A percentile compares a stretch with the other conserved stretches of the same genome.
Conservation (phyloP, 805 yeast species). For the Barnettozyma wickerhamii region DNA sequence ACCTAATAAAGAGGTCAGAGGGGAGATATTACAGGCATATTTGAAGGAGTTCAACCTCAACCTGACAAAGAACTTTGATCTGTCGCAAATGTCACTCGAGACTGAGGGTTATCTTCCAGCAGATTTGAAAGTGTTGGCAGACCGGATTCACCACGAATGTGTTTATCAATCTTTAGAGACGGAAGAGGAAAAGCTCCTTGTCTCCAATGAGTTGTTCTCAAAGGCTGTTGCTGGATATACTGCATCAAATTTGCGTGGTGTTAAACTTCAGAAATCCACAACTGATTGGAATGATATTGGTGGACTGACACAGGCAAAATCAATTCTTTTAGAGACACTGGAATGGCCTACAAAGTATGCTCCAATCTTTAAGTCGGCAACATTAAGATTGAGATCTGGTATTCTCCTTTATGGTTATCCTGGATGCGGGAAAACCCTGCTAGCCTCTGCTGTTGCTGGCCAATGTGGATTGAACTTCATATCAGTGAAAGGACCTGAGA, state of each 20-base stretch:
- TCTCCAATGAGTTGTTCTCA: slow-evolving; percentile 40
- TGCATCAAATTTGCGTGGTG: slow-evolving; percentile 83
- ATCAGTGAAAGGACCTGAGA: slow-evolving; percentile 93
- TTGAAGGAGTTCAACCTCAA: slow-evolving; percentile 23
- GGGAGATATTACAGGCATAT: slow-evolving; percentile 34
- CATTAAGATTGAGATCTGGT: slow-evolving; percentile 85
- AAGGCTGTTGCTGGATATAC: slow-evolving; percentile 62
- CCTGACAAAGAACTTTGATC: slow-evolving; percentile 38
- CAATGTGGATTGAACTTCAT: slow-evolving; percentile 93
- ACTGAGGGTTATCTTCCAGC: slow-evolving; percentile 90
- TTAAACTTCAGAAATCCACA: slow-evolving; percentile 72
- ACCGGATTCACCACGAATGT: slow-evolving; percentile 57
- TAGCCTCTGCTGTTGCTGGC: slow-evolving; percentile 91
- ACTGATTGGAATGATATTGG: slow-evolving; percentile 86
- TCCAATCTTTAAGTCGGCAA: slow-evolving; percentile 88
- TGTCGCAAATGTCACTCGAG: slow-evolving; percentile 53
- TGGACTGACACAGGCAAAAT: slow-evolving; percentile 75
- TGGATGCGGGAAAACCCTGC: slow-evolving; percentile 92
- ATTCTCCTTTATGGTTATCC: slow-evolving; percentile 91
- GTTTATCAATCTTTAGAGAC: slow-evolving; percentile 16
- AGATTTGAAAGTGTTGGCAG: slow-evolving; percentile 69
- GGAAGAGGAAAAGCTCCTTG: not conserved
- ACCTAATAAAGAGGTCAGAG: slow-evolving; percentile 64
- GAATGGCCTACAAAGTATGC: slow-evolving; percentile 98
- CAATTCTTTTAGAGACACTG: slow-evolving; percentile 73